These are phyloP conservation scores for Prunus mongolica DNA, from an alignment of 306 rosid genomes.

Conservation along the genomic window DNA sequence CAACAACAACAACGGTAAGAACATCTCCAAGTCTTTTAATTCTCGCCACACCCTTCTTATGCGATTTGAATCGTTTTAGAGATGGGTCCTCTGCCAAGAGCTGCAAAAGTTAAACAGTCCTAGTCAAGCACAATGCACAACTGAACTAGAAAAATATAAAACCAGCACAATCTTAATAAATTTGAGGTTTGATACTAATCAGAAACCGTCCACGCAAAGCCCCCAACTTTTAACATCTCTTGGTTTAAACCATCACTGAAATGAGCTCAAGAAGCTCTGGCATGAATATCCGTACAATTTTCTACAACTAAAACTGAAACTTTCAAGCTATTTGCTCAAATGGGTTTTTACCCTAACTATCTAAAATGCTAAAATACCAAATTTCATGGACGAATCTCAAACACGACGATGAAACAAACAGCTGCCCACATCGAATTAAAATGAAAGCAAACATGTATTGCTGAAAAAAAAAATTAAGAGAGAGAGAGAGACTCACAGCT, in stretches of 20 bases:
- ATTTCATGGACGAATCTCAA: background rate
- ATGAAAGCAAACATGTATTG: background rate
- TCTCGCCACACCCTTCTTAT: constrained; percentile 53
- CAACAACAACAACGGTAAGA: constrained; percentile 62
- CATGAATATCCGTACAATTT: background rate
- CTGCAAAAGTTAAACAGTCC: constrained; percentile 41
- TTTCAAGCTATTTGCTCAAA: background rate
- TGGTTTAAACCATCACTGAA: too few species aligned
- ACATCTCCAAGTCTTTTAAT: constrained; percentile 67
- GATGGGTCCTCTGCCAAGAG: constrained; percentile 73
- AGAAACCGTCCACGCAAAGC: background rate
- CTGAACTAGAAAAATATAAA: background rate
- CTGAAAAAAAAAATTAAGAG: background rate
- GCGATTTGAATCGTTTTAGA: constrained; percentile 73
- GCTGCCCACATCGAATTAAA: background rate
- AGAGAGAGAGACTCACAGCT: constrained; percentile 54
- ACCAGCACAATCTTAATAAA: too few species aligned
- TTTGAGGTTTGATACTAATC: background rate
- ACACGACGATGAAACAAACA: background rate
- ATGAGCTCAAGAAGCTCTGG: background rate
- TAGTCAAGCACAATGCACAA: background rate
- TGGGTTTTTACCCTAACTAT: background rate
- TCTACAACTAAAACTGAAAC: background rate
- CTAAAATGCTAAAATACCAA: background rate
- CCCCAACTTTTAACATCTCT: background rate